Conservation (phyloP, 2,329 filamentous ascomycete genomes). For the Pseudogymnoascus sp. region DNA sequence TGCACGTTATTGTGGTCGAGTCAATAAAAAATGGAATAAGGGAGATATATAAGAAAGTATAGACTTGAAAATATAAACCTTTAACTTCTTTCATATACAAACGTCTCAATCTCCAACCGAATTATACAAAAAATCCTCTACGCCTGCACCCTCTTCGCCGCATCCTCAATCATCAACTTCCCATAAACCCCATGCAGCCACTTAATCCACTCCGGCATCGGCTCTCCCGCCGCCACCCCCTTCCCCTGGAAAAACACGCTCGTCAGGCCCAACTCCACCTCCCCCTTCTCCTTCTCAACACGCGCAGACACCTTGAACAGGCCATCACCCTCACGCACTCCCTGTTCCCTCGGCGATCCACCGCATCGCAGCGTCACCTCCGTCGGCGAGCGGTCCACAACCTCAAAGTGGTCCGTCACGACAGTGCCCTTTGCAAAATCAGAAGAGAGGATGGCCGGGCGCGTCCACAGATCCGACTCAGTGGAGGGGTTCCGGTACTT, state of each 20-base stretch:
- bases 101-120: too few relatives aligned
- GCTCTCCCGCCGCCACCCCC: slow-evolving; percentile 34
- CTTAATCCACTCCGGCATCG: slow-evolving; percentile 40
- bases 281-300: slow-evolving; percentile 52
- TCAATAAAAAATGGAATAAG: too few relatives aligned
- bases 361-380: slow-evolving; percentile 59
- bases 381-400: slow-evolving; percentile 54
- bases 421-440: slow-evolving; percentile 55
- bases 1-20: not conserved
- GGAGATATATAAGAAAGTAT: too few relatives aligned
- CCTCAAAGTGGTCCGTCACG: slow-evolving; percentile 66
- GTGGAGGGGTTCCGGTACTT: slow-evolving; percentile 53
- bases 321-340: slow-evolving; percentile 53
- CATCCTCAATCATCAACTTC: slow-evolving; percentile 49
- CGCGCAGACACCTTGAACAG: slow-evolving; percentile 58
- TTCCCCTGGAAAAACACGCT: slow-evolving; percentile 50
- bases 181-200: slow-evolving; percentile 49
- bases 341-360: slow-evolving; percentile 52
- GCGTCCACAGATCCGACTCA: slow-evolving; percentile 53
- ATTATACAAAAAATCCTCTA: not conserved
- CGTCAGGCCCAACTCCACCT: slow-evolving; percentile 58
- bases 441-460: slow-evolving; percentile 44
- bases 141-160: slow-evolving; percentile 30
- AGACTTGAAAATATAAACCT: too few relatives aligned
- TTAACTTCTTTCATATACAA: too few relatives aligned